phyloP scores from a whole-genome alignment of 768 basidiomycete genomes.

The Serendipita sp. region DNA sequence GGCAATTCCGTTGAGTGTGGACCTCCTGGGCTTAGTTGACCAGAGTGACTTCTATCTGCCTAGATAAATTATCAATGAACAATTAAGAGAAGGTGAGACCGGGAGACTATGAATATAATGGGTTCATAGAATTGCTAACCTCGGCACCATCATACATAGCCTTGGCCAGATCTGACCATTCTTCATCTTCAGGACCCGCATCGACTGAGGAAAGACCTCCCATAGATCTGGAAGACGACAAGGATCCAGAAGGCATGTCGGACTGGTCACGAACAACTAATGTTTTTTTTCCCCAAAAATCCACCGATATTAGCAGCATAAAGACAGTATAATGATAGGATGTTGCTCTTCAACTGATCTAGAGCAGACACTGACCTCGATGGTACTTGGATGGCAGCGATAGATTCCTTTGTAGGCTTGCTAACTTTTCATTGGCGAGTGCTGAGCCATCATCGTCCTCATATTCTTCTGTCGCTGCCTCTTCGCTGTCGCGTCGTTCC shows the following conservation, averaged over 20 bases:
- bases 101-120: not conserved
- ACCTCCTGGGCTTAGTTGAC: not conserved
- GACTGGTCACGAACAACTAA: constrained; percentile 9
- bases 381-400: constrained; percentile 70
- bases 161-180: constrained; percentile 41
- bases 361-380: constrained; percentile 30
- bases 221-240: constrained; percentile 23
- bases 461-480: constrained; percentile 37
- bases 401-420: constrained; percentile 53
- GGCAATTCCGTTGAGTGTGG: not conserved
- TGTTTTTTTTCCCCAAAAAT: constrained; percentile 5
- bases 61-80: constrained; percentile 9
- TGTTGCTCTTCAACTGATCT: not conserved
- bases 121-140: constrained; percentile 23
- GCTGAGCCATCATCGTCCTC: constrained; percentile 63
- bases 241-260: not conserved
- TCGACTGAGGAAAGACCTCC: constrained; percentile 76
- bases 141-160: constrained; percentile 37
- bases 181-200: constrained; percentile 38
- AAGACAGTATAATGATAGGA: not conserved
- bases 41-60: constrained; percentile 14
- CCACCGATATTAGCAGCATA: constrained; percentile 9
- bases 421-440: constrained; percentile 67
- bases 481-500: constrained; percentile 53
- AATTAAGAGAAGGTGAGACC: not conserved